phyloP scores from a whole-genome alignment of 768 basidiomycete species.

The Pleurotus sapidus region DNA sequence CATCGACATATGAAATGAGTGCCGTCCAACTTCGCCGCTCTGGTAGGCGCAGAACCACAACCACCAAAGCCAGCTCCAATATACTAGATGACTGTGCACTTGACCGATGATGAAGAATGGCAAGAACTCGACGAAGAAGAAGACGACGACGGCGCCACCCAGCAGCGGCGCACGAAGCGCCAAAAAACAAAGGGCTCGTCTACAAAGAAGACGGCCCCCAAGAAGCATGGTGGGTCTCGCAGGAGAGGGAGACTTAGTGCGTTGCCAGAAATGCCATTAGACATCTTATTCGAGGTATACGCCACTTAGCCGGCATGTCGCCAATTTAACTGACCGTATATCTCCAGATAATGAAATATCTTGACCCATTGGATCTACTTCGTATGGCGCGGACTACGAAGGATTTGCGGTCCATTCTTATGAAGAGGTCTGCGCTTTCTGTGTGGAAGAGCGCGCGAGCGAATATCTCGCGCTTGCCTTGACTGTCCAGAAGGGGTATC shows the following conservation, averaged over 20 bases:
- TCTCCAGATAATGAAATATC: neutral
- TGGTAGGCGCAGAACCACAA: too few relatives aligned
- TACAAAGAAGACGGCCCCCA: neutral
- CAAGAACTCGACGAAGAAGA: too few relatives aligned
- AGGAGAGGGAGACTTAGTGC: slow-evolving; percentile 8
- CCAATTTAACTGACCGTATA: neutral
- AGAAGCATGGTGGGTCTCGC: neutral
- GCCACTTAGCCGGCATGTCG: too few relatives aligned
- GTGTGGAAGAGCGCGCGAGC: slow-evolving; percentile 5
- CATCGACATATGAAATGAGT: too few relatives aligned
- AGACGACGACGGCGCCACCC: too few relatives aligned
- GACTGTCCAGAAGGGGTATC: slow-evolving; percentile 3
- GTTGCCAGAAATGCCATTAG: slow-evolving; percentile 11
- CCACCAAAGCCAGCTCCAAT: too few relatives aligned
- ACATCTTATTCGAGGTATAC: slow-evolving; percentile 11
- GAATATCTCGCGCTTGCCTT: slow-evolving; percentile 1
- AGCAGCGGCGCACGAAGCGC: neutral
- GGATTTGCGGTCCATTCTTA: neutral
- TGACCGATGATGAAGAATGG: too few relatives aligned
- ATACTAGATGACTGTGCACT: too few relatives aligned
- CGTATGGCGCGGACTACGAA: slow-evolving; percentile 6
- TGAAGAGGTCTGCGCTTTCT: slow-evolving; percentile 2
- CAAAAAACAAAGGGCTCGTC: neutral
- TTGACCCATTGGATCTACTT: slow-evolving; percentile 1
- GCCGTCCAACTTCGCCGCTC: too few relatives aligned